phyloP scores from a whole-genome alignment of 768 basidiomycete genomes.

The Suillus cothurnatus region DNA sequence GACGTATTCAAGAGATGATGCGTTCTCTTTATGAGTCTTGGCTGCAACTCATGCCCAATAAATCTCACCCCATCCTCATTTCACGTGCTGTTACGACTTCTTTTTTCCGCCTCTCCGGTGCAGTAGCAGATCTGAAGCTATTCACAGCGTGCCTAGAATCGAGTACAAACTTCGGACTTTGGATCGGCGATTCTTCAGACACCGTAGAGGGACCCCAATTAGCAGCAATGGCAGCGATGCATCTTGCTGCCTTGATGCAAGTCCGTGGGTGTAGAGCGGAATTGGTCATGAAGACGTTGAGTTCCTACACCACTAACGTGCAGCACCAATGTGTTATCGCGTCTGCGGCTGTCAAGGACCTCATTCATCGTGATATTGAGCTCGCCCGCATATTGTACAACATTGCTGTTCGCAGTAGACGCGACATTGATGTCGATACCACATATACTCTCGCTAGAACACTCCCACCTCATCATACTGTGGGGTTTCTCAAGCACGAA shows the following conservation, averaged over 20 bases:
- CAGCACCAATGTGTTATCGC: constrained; percentile 33
- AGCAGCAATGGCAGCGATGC: constrained; percentile 23
- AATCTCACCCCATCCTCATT: constrained; percentile 26
- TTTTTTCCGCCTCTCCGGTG: constrained; percentile 48
- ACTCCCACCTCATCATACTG: constrained; percentile 25
- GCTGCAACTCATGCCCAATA: constrained; percentile 22
- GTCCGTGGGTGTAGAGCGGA: constrained; percentile 29
- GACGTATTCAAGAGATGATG: constrained; percentile 3
- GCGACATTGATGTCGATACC: constrained; percentile 25
- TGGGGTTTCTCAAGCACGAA: constrained; percentile 36
- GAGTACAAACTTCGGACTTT: not conserved
- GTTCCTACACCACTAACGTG: constrained; percentile 22
- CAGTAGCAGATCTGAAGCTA: constrained; percentile 40
- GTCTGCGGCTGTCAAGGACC: constrained; percentile 16
- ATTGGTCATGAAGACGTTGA: constrained; percentile 34
- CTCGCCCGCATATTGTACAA: constrained; percentile 37
- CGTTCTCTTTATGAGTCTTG: constrained; percentile 46
- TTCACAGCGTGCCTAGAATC: constrained; percentile 36
- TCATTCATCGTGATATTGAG: constrained; percentile 31
- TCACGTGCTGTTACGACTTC: constrained; percentile 42
- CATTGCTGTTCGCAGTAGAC: constrained; percentile 27
- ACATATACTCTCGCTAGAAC: constrained; percentile 35
- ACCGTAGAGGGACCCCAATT: constrained; percentile 15
- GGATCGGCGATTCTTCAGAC: constrained; percentile 3
- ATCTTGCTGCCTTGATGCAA: constrained; percentile 29